phyloP scores from a whole-genome alignment of 306 rosid species.

The Dryas drummondii region DNA sequence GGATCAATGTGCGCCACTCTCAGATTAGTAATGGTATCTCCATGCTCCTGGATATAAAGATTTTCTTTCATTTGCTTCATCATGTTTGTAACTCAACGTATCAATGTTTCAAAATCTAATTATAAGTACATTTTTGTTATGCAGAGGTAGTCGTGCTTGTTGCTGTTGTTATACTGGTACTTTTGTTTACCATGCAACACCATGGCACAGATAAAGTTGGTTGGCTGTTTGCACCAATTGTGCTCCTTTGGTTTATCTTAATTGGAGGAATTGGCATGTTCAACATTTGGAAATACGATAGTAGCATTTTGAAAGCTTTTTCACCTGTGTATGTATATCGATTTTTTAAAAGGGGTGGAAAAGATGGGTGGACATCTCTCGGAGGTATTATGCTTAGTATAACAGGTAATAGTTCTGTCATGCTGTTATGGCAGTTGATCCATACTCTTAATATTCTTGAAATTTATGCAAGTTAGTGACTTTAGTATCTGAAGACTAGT shows the following conservation, averaged over 20 bases:
- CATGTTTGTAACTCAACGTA: neutral
- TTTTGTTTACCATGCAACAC: conserved; percentile 85
- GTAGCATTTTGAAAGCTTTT: conserved; percentile 71
- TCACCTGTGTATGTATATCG: conserved; percentile 69
- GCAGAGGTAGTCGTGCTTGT: conserved; percentile 79
- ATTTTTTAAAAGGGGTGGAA: conserved; percentile 68
- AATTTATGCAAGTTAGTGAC: neutral
- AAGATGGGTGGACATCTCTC: conserved; percentile 80
- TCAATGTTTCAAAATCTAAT: neutral
- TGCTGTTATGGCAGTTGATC: neutral
- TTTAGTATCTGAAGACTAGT: conserved; percentile 30
- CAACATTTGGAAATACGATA: conserved; percentile 77
- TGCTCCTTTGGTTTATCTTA: conserved; percentile 86
- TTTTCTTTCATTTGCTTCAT: conserved; percentile 9
- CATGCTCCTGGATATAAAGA: conserved; percentile 25
- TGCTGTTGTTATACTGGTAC: conserved; percentile 77
- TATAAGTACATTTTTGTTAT: conserved; percentile 12
- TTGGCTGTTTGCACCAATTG: conserved; percentile 96
- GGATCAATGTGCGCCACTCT: conserved; percentile 80
- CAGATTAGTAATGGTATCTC: conserved; percentile 56
- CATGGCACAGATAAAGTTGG: conserved; percentile 93
- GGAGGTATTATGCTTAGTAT: conserved; percentile 94
- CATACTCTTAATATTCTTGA: neutral
- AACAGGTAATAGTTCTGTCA: conserved; percentile 59
- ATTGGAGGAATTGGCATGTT: conserved; percentile 89